Conservation (phyloP, 768 basidiomycete species). For the Gautieria morchelliformis region DNA sequence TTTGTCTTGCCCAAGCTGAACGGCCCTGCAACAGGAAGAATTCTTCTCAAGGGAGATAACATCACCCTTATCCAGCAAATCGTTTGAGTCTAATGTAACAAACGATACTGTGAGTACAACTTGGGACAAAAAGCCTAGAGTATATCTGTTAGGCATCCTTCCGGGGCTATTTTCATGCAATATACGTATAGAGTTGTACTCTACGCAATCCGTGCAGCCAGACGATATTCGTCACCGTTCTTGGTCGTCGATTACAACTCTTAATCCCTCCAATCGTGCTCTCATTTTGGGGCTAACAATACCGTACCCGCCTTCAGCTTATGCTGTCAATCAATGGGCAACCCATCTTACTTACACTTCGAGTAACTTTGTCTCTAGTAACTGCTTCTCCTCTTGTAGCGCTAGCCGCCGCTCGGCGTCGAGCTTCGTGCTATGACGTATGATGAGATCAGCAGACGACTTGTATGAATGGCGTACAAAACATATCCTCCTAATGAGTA, state of each 20-base stretch:
- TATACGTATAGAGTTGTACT: too few species aligned
- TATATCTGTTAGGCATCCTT: too few species aligned
- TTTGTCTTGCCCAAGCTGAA: constrained; percentile 3
- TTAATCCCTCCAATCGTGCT: constrained; percentile 61
- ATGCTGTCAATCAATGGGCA: background rate
- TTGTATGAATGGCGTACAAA: constrained; percentile 51
- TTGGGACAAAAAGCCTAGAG: too few species aligned
- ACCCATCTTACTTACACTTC: constrained; percentile 57
- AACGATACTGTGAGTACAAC: background rate
- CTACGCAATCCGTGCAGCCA: background rate
- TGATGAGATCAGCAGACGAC: background rate
- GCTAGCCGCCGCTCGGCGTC: constrained; percentile 85
- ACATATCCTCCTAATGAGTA: constrained; percentile 74
- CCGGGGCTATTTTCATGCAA: too few species aligned
- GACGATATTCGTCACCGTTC: background rate
- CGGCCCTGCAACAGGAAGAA: constrained; percentile 53
- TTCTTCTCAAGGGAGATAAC: constrained; percentile 94
- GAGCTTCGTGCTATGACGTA: constrained; percentile 57
- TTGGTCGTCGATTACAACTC: constrained; percentile 25
- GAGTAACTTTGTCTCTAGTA: constrained; percentile 70
- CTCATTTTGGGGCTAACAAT: constrained; percentile 72
- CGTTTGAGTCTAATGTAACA: constrained; percentile 8
- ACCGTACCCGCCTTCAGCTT: too few species aligned
- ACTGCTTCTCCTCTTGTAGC: constrained; percentile 91
- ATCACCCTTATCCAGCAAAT: constrained; percentile 87